phyloP scores from a whole-genome alignment of 2,329 filamentous ascomycete genomes.

The Clarireedia paspali region DNA sequence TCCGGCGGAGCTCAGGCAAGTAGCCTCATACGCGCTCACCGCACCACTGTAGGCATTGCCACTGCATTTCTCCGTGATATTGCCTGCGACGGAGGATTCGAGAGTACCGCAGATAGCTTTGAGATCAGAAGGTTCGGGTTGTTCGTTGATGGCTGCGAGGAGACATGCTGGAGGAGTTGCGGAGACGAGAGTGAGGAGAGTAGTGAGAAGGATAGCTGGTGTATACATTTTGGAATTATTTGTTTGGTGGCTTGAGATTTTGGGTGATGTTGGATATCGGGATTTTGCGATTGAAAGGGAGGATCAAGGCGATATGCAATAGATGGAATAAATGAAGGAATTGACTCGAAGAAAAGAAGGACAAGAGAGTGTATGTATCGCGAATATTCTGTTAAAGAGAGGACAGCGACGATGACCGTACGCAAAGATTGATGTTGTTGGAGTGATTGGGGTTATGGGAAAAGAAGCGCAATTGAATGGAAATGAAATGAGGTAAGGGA shows the following conservation, averaged over 20 bases:
- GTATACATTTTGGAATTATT: conserved; percentile 17
- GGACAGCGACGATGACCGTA: conserved; percentile 1
- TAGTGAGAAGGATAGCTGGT: conserved; percentile 18
- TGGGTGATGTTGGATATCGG: background rate
- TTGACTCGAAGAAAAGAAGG: background rate
- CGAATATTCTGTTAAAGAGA: background rate
- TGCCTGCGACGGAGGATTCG: conserved; percentile 5
- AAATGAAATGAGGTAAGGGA: background rate
- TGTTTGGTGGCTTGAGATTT: background rate
- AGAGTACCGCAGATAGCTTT: conserved; percentile 9
- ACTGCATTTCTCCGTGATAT: conserved; percentile 10
- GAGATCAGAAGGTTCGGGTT: conserved; percentile 12
- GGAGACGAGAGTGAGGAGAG: conserved; percentile 12
- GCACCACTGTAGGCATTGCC: background rate
- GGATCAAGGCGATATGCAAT: background rate
- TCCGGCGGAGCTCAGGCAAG: conserved; percentile 5
- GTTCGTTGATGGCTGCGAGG: conserved; percentile 15
- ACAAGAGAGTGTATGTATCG: too few relatives aligned
- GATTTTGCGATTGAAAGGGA: background rate
- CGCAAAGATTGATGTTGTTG: background rate
- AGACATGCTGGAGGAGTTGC: conserved; percentile 25
- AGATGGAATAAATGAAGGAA: background rate
- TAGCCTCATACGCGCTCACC: conserved; percentile 7
- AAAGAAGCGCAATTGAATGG: background rate
- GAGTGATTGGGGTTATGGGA: background rate